Evolutionary conservation across 345 rosid genomes (phyloP).

Genomic region (Brassica napus): Da-Ae NC_063434.1:2652501-2653000

Average conservation of each 20-base stretch:
- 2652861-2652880: constrained; percentile 42
- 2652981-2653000: constrained; percentile 49
- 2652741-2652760: constrained; percentile 15
- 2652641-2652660: background rate
- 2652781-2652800: constrained; percentile 42
- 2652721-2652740: background rate
- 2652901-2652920: constrained; percentile 74
- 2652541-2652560: background rate
- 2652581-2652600: background rate
- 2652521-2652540: no score
- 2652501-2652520: no score
- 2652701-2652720: background rate
- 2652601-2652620: background rate
- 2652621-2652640: background rate
- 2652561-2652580: background rate
- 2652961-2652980: constrained; percentile 86
- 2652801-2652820: constrained; percentile 46
- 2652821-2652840: constrained; percentile 38
- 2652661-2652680: background rate
- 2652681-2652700: background rate
- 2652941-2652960: constrained; percentile 97
- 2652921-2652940: constrained; percentile 93
- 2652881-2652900: constrained; percentile 34
- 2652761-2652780: constrained; percentile 3
- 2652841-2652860: constrained; percentile 36